These are phyloP conservation scores for Truncatella angustata DNA, from an alignment of 2,329 filamentous ascomycete genomes.

Conservation along the genomic window DNA sequence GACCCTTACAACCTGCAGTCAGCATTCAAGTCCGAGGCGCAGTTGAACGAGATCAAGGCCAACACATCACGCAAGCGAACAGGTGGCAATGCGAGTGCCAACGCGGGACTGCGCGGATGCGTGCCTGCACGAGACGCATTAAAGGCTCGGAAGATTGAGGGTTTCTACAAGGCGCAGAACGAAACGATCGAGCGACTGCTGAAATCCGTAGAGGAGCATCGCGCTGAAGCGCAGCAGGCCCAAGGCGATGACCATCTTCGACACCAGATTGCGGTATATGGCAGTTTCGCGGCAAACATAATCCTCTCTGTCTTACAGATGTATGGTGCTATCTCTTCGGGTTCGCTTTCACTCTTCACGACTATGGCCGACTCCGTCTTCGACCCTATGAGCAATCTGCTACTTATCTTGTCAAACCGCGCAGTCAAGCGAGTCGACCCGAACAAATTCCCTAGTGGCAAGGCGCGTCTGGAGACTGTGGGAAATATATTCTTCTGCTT, in stretches of 20 bases:
- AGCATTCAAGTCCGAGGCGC: slow-evolving; percentile 72
- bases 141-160: slow-evolving; percentile 59
- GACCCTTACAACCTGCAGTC: slow-evolving; percentile 81
- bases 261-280: slow-evolving; percentile 64
- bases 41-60: slow-evolving; percentile 75
- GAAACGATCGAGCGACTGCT: slow-evolving; percentile 89
- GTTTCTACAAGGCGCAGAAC: slow-evolving; percentile 90
- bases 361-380: slow-evolving; percentile 97
- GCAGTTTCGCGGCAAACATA: slow-evolving; percentile 77
- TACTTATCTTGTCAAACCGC: slow-evolving; percentile 81
- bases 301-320: slow-evolving; percentile 77
- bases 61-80: slow-evolving; percentile 78
- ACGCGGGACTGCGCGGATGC: slow-evolving; percentile 14
- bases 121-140: slow-evolving; percentile 15
- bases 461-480: slow-evolving; percentile 89
- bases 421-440: slow-evolving; percentile 86
- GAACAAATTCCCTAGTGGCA: slow-evolving; percentile 84
- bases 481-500: slow-evolving; percentile 97
- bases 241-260: slow-evolving; percentile 78
- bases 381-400: slow-evolving; percentile 86
- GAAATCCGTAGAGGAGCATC: slow-evolving; percentile 90
- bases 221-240: slow-evolving; percentile 76
- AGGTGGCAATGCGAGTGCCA: slow-evolving; percentile 29
- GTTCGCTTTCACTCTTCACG: slow-evolving; percentile 93
- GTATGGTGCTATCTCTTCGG: slow-evolving; percentile 82